These are phyloP conservation scores for Annulohypoxylon moriforme DNA, from an alignment of 495 filamentous ascomycete species.

Conservation along the genomic window DNA sequence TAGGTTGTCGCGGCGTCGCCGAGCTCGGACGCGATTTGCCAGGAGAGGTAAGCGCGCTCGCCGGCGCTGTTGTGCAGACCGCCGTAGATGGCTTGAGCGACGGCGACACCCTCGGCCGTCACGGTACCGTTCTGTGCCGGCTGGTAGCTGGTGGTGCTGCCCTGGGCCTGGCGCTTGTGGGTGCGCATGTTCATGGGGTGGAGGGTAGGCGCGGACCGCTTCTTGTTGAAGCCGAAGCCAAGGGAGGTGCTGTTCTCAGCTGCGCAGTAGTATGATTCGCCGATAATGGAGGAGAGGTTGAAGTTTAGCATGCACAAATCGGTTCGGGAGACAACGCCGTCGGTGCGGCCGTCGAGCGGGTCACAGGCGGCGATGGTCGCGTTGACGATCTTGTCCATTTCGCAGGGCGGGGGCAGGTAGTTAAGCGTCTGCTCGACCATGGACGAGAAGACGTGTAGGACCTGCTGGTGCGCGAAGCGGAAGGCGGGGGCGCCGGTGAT, in stretches of 20 bases:
- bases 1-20: constrained; percentile 57
- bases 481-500: constrained; percentile 64
- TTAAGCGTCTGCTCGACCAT: constrained; percentile 58
- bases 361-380: constrained; percentile 64
- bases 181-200: not conserved
- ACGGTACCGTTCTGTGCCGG: constrained; percentile 59
- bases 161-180: constrained; percentile 9
- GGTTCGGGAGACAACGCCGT: constrained; percentile 64
- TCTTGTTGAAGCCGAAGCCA: constrained; percentile 26
- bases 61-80: constrained; percentile 58
- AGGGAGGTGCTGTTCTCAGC: constrained; percentile 37
- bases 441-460: constrained; percentile 58
- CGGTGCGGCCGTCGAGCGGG: constrained; percentile 61
- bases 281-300: constrained; percentile 57
- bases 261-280: constrained; percentile 61
- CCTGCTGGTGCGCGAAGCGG: constrained; percentile 61
- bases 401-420: constrained; percentile 64
- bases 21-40: constrained; percentile 55
- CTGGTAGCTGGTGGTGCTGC: constrained; percentile 27
- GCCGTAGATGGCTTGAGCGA: constrained; percentile 53
- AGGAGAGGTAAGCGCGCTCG: constrained; percentile 57
- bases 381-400: constrained; percentile 63
- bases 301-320: constrained; percentile 63
- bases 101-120: constrained; percentile 49
- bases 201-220: not conserved